Conservation (phyloP, 2,329 filamentous ascomycete genomes). For the Hypoxylon sp. region DNA sequence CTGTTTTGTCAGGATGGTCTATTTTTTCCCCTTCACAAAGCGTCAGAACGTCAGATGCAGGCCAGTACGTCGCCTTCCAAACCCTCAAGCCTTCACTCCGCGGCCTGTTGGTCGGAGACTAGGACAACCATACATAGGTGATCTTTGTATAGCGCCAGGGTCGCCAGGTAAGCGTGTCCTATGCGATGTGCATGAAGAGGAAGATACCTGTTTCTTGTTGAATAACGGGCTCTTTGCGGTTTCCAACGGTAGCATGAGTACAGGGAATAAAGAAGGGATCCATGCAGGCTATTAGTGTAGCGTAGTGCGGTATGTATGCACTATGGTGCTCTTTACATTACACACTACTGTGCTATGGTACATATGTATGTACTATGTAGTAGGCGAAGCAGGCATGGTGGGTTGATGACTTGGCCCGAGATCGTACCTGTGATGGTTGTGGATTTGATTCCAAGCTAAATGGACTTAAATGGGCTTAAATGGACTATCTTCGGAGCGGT, state of each 20-base stretch:
- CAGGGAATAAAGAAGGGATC: slow-evolving; percentile 20
- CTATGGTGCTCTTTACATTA: slow-evolving; percentile 9
- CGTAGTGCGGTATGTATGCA: slow-evolving; percentile 4
- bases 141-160: slow-evolving; percentile 36
- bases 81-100: slow-evolving; percentile 1
- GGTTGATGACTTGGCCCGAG: slow-evolving; percentile 39
- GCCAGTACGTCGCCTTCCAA: slow-evolving; percentile 12
- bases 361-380: background rate
- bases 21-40: slow-evolving; percentile 7
- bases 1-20: slow-evolving; percentile 7
- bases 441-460: slow-evolving; percentile 43
- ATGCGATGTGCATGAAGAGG: slow-evolving; percentile 24
- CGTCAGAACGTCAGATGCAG: slow-evolving; percentile 7
- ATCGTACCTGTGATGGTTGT: slow-evolving; percentile 45
- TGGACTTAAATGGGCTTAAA: slow-evolving; percentile 8
- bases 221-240: slow-evolving; percentile 21
- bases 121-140: slow-evolving; percentile 20
- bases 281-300: slow-evolving; percentile 16
- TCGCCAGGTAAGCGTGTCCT: slow-evolving; percentile 14
- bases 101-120: slow-evolving; percentile 23
- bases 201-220: slow-evolving; percentile 18
- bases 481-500: slow-evolving; percentile 40
- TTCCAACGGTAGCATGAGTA: slow-evolving; percentile 23
- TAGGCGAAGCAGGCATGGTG: slow-evolving; percentile 29
- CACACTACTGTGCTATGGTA: background rate